Evolutionary conservation across 345 rosid genomes (phyloP), one percentile per base, ranked within the genome.

Genomic region (Melastoma malabathricum): DNA sequence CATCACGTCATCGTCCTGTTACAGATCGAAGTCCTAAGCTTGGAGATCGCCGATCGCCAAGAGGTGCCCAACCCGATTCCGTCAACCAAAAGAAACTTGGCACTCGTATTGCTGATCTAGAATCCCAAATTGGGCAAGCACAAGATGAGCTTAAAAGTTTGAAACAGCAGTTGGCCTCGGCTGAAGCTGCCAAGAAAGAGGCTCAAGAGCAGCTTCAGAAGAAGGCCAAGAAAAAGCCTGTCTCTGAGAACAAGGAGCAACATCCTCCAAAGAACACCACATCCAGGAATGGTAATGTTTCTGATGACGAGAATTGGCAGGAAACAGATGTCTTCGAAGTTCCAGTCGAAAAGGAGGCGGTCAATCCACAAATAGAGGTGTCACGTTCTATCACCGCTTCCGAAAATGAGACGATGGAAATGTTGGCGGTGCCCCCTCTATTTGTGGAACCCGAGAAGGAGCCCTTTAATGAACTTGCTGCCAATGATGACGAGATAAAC

Each of bases 51-150:
- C 78, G 70, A 39, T 83, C 97, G n/a, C 95, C 94, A 16, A 75
- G 86, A 66, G 77, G 82, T 48, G 61, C 60, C 45, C 86, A 67
- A 50, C 64, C 82, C 34, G 90, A 84, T 59, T 60, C 89, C 2
- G 49, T 66, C 14, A 61, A 77, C 55, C 84, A 70, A 65, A 90
- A 80, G 86, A 90, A 86, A 60, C 82, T 90, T 13, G 92, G 96
- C 8, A 72, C 86, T 0, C 80, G 98, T 38, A 80, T 90, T 61
- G 84, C 85, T 0, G 85, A 82, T 71, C 71, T 86, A 29, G 98
- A 90, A 66, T 78, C 87, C 22, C 98, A 90, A 65, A 86, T 90
- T 45, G 87, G 83, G 60, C 98, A 86, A 59, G 98, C 96, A n/a
- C 96, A 86, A 65, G 75, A 66, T 34, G 96, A 86, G 67, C 83